A percentile compares a stretch with the other conserved stretches of the same genome.
phyloP scores from a whole-genome alignment of 192 early-diverging fungal species.

The Linnemannia hyalina region DNA sequence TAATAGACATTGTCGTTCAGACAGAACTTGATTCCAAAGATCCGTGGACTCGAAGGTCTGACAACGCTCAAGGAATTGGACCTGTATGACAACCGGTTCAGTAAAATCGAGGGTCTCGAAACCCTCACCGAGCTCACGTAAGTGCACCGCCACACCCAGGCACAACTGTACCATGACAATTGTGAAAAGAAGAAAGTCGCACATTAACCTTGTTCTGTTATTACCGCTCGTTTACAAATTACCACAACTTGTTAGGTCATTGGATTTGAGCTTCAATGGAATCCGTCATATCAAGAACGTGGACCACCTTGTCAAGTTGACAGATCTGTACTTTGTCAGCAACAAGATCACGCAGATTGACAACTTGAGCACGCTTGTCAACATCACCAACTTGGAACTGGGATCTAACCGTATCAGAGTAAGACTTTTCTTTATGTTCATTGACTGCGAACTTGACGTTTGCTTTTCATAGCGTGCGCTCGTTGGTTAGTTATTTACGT shows the following conservation, averaged over 20 bases:
- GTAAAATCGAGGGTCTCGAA: constrained; percentile 76
- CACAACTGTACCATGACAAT: neutral
- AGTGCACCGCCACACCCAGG: neutral
- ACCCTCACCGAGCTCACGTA: constrained; percentile 72
- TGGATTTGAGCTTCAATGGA: constrained; percentile 98
- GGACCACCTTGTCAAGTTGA: constrained; percentile 70
- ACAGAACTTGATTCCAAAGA: constrained; percentile 87
- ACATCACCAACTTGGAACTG: constrained; percentile 89
- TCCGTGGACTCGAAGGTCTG: constrained; percentile 70
- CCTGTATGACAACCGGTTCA: constrained; percentile 95
- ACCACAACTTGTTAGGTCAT: constrained; percentile 21
- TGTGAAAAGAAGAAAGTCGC: too few species aligned
- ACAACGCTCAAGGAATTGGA: constrained; percentile 84
- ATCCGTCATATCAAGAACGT: constrained; percentile 85
- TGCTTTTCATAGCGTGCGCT: neutral
- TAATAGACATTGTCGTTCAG: constrained; percentile 80
- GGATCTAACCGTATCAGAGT: constrained; percentile 96
- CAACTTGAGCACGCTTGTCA: constrained; percentile 73
- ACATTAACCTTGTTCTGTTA: too few species aligned
- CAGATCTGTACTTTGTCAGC: constrained; percentile 90
- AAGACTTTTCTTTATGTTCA: neutral
- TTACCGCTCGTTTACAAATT: too few species aligned
- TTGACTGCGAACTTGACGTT: neutral
- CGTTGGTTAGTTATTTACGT: neutral
- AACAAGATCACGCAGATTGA: constrained; percentile 93